These are phyloP conservation scores for Salix caprea DNA, from an alignment of 345 rosid genomes.

Conservation along the genomic window DNA sequence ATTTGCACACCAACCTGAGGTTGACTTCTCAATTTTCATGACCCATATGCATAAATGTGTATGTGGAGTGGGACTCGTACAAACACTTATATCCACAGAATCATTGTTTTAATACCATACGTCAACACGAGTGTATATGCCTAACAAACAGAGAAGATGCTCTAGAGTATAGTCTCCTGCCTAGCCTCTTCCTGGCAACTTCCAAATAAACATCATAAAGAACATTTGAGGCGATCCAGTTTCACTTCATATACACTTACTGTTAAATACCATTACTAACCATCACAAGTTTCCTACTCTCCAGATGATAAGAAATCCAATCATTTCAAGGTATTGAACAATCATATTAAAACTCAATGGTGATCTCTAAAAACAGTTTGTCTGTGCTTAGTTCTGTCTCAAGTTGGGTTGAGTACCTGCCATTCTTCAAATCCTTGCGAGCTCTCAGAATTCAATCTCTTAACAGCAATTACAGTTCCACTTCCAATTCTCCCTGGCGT, in stretches of 20 bases:
- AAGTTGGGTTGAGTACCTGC: constrained; percentile 59
- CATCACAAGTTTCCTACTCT: not conserved
- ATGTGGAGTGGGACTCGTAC: not conserved
- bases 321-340: not conserved
- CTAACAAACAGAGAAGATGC: not conserved
- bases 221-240: not conserved
- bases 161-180: not conserved
- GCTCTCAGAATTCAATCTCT: constrained; percentile 78
- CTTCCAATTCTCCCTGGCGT: constrained; percentile 42
- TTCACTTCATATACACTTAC: not conserved
- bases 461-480: constrained; percentile 74
- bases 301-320: not conserved
- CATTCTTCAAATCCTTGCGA: constrained; percentile 82
- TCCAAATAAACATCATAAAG: not conserved
- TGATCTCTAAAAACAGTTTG: not conserved
- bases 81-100: not conserved
- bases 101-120: not conserved
- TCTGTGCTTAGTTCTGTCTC: not conserved
- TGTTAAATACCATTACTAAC: not conserved
- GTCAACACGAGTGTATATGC: not conserved
- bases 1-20: not conserved
- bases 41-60: not conserved
- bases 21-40: not conserved
- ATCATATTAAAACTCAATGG: not conserved
- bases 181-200: not conserved